Conservation (phyloP, 129 eudicot species). For the Mikania micrantha region DNA sequence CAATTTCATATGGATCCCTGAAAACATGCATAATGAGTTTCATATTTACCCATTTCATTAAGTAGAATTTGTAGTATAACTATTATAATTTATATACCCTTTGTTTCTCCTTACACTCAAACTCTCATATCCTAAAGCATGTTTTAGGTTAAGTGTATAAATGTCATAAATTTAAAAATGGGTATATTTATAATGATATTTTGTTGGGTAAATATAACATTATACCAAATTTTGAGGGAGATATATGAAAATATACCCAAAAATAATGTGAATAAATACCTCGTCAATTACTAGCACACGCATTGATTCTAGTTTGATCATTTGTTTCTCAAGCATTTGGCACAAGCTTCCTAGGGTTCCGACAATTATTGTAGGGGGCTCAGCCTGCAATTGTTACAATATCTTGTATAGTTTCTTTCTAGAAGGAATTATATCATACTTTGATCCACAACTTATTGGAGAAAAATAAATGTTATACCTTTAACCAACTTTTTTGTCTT, state of each 20-base stretch:
- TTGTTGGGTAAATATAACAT: neutral
- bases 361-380: slow-evolving; percentile 85
- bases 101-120: neutral
- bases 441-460: neutral
- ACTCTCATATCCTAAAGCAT: neutral
- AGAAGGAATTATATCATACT: neutral
- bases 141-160: neutral
- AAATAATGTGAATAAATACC: slow-evolving; percentile 31
- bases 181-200: neutral
- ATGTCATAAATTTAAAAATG: neutral
- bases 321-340: slow-evolving; percentile 79
- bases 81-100: too few species aligned
- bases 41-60: too few species aligned
- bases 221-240: neutral
- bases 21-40: neutral
- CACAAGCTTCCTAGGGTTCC: slow-evolving; percentile 78
- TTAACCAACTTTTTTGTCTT: slow-evolving; percentile 89
- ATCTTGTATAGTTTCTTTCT: neutral
- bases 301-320: slow-evolving; percentile 58
- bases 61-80: neutral
- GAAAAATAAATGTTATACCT: slow-evolving; percentile 34
- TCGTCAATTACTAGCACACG: slow-evolving; percentile 81
- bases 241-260: neutral
- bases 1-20: neutral
- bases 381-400: slow-evolving; percentile 43